These are phyloP conservation scores for Artemisia tridentata DNA, from an alignment of 129 eudicot species.

Conservation along the genomic window DNA sequence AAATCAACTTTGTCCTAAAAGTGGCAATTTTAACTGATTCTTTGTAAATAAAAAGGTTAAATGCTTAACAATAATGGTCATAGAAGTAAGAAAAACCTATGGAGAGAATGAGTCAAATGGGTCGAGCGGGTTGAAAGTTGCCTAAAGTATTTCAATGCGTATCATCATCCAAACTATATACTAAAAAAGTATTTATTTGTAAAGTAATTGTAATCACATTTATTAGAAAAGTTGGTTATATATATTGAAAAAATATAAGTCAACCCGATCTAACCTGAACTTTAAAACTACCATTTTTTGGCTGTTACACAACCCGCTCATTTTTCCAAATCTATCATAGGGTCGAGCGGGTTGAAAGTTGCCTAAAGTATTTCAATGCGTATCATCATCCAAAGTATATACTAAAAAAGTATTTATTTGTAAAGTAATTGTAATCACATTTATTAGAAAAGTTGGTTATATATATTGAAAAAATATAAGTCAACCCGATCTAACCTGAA, in stretches of 20 bases:
- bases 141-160: neutral
- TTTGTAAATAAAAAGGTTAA: no score
- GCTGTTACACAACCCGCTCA: neutral
- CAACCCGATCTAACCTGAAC: no score
- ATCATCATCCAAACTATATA: neutral
- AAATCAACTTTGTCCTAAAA: neutral
- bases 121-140: neutral
- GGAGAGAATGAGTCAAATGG: no score
- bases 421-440: neutral
- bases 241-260: no score
- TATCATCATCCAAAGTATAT: neutral
- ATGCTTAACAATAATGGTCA: neutral
- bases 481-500: no score
- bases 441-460: no score
- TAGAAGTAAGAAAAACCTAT: neutral
- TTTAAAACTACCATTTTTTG: no score
- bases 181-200: neutral
- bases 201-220: neutral
- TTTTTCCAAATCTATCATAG: neutral
- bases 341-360: neutral
- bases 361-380: neutral
- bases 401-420: neutral
- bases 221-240: no score
- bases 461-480: no score
- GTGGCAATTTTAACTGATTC: no score